Conservation (phyloP, 345 rosid genomes). For the Lepidium sativum region DNA sequence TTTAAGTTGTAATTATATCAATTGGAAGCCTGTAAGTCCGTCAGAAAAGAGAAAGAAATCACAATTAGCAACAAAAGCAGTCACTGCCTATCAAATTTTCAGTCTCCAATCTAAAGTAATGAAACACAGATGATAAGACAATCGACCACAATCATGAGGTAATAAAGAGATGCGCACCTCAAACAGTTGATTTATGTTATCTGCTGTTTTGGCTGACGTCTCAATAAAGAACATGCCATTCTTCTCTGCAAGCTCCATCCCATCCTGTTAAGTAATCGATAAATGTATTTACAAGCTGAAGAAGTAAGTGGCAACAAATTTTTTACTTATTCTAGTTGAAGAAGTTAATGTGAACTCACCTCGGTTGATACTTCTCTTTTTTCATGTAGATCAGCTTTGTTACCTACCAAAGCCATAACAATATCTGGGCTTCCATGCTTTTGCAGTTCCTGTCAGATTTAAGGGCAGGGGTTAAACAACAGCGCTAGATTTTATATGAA, state of each 20-base stretch:
- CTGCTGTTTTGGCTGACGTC: constrained; percentile 97
- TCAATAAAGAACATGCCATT: constrained; percentile 97
- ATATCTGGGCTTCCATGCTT: constrained; percentile 96
- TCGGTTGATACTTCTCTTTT: constrained; percentile 67
- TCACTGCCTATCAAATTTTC: background rate
- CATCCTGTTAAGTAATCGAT: constrained; percentile 50
- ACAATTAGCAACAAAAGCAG: background rate
- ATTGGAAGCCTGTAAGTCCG: background rate
- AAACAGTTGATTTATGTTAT: constrained; percentile 84
- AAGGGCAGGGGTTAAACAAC: background rate
- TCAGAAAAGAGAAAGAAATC: background rate
- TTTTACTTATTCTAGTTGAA: background rate
- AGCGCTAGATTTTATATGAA: background rate
- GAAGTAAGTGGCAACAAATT: background rate
- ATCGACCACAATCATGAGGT: background rate
- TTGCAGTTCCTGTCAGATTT: constrained; percentile 69
- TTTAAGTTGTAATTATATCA: background rate
- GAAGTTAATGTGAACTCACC: constrained; percentile 34
- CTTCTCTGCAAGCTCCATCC: constrained; percentile 85
- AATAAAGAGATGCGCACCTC: constrained; percentile 41
- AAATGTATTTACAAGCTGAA: background rate
- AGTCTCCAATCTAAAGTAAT: background rate
- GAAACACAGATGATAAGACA: background rate
- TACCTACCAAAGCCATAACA: constrained; percentile 94
- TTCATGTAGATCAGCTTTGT: constrained; percentile 92